phyloP scores from a whole-genome alignment of 2,329 filamentous ascomycete genomes.

The Xylariales sp. region DNA sequence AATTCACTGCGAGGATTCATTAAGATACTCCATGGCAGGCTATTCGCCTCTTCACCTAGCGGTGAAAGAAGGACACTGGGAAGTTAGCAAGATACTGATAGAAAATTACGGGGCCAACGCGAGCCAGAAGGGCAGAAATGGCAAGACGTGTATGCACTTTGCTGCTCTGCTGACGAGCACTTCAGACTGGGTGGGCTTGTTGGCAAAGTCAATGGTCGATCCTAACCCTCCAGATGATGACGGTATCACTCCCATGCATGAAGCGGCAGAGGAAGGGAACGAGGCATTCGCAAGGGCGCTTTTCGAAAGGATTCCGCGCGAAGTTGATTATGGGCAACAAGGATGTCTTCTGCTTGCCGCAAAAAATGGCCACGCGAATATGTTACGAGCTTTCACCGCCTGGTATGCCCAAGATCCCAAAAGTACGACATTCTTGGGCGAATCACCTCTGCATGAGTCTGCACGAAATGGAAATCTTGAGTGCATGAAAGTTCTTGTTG shows the following conservation, averaged over 20 bases:
- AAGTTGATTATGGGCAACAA: not conserved
- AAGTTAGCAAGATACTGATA: not conserved
- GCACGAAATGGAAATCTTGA: not conserved
- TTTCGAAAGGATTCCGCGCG: not conserved
- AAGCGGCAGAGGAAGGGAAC: not conserved
- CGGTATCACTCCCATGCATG: not conserved
- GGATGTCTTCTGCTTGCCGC: not conserved
- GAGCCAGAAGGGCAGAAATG: not conserved
- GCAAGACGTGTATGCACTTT: not conserved
- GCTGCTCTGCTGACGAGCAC: not conserved
- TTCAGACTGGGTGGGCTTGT: not conserved
- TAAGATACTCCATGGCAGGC: no score
- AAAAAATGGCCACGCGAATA: not conserved
- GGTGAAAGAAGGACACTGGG: not conserved
- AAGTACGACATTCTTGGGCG: not conserved
- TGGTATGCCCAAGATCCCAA: not conserved
- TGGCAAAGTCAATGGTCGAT: not conserved
- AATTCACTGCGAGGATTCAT: not conserved
- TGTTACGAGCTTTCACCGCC: not conserved
- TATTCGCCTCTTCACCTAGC: not conserved
- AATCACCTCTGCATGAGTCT: not conserved
- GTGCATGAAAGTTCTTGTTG: not conserved
- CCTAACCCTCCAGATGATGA: not conserved
- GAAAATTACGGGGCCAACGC: not conserved
- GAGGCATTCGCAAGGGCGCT: not conserved